Percentiles rank a stretch among this genome's conserved stretches.
phyloP scores from a whole-genome alignment of 805 yeast species.

The Suhomyces faveliae region DNA sequence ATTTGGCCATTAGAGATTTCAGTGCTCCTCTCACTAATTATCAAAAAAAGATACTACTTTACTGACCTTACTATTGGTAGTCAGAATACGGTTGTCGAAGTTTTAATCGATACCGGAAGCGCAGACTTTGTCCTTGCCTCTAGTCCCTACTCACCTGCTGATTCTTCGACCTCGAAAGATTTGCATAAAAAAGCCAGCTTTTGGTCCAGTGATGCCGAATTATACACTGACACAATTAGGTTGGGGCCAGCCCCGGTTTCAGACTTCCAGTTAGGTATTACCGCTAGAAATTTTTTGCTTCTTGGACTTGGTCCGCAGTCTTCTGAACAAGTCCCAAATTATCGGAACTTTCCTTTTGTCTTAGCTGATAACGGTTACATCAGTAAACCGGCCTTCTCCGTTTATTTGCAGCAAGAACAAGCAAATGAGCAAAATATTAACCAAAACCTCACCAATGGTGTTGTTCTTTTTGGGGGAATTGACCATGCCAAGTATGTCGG shows the following conservation, averaged over 20 bases:
- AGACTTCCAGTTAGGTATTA: not conserved
- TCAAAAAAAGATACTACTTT: not conserved
- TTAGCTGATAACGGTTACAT: not conserved
- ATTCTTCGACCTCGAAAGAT: not conserved
- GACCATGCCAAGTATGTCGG: slow-evolving; percentile 65
- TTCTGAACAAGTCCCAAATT: not conserved
- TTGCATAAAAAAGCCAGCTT: not conserved
- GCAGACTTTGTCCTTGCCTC: not conserved
- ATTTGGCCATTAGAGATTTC: not conserved
- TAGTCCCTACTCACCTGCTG: not conserved
- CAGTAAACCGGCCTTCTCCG: not conserved
- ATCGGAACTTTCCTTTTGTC: not conserved
- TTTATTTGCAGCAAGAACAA: not conserved
- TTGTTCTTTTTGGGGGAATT: slow-evolving; percentile 66
- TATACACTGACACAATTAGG: not conserved
- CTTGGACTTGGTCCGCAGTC: not conserved
- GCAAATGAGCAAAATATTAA: not conserved
- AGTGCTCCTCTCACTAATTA: not conserved
- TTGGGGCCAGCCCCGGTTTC: not conserved
- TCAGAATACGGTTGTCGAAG: not conserved
- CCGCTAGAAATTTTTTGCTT: not conserved
- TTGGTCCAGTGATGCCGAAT: not conserved
- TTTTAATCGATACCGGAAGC: not conserved
- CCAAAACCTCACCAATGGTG: not conserved
- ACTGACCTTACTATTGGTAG: not conserved